phyloP scores from a whole-genome alignment of 345 rosid species.

The Eucalyptus leucophloia region DNA sequence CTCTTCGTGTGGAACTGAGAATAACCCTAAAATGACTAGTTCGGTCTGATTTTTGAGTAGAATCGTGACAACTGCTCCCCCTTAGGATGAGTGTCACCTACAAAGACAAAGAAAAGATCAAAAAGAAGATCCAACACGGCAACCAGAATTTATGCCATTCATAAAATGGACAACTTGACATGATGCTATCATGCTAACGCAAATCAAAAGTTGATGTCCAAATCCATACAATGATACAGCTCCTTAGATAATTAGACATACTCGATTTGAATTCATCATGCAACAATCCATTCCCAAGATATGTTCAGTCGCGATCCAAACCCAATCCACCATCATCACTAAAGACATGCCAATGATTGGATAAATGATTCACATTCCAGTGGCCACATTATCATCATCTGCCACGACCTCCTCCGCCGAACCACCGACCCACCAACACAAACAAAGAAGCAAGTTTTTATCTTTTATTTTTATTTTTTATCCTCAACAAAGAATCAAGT shows the following conservation, averaged over 20 bases:
- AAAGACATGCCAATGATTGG: not conserved
- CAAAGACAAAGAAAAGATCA: not conserved
- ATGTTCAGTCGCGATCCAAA: not conserved
- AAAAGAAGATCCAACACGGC: fast-evolving
- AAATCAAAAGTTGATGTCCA: not conserved
- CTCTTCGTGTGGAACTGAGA: fast-evolving
- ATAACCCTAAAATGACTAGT: not conserved
- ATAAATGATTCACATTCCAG: not conserved
- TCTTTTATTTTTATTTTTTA: too few species aligned
- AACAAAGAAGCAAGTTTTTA: not conserved
- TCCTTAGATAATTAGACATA: fast-evolving
- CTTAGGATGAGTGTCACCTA: fast-evolving
- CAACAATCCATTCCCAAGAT: not conserved
- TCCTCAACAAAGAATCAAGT: not conserved
- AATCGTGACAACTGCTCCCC: fast-evolving
- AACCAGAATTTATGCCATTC: not conserved
- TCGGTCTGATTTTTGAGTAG: not conserved
- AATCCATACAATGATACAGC: not conserved
- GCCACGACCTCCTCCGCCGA: not conserved
- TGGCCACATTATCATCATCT: not conserved
- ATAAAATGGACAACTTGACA: not conserved
- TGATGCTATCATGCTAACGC: not conserved
- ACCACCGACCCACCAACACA: not conserved
- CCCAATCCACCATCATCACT: not conserved
- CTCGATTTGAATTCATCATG: not conserved